Base-by-base conservation (phyloP, 2,329 filamentous ascomycete species). In the Nigrospora osmanthi region DNA sequence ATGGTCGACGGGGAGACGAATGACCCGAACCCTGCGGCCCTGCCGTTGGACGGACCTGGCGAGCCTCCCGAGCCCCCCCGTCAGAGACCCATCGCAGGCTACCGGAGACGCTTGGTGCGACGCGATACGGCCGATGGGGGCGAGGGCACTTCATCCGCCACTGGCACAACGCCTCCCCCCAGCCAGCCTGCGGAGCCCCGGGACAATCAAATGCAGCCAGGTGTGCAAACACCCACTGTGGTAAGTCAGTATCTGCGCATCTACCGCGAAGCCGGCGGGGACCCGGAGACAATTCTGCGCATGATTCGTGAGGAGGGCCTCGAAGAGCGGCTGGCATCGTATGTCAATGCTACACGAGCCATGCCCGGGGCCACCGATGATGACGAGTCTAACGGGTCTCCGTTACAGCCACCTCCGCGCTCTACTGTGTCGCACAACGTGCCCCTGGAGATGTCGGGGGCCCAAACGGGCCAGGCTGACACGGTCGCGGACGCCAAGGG, bases 271-370 rank as follows among this genome's bases (percentile, higher is more conserved):
- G 80, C 80, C 1, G 71, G 72, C 37, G 81, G 81, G 5, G 73
- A 85, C 52, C 72, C 73, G 0, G 69, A 76, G 33, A 72, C 71
- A 47, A 78, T 86, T 23, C 52, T 83, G 3, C 67, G 71, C 35
- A 78, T 86, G 17, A 80, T 85, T 31, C 72, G 75, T 35, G 72
- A 78, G 34, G 80, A 85, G 52, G 71, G 75, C 5, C 69, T 79
- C 2, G 70, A 76, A 45, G 75, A 79, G 11, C 73, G 76, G 41
- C 69, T 87, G 32, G 67, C 69, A 11, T 78, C 80, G 58, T 79
- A 81, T 69, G 70, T 83, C 11, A 68, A 72, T 31, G 66, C 77
- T 19, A 78, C 80, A 49, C 68, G 60, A 49, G 59, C 51, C 19
- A 66, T 61, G 48, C 43, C 47, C 11, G 44, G 33, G 11, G 43